Evolutionary conservation across 1,284 basidiomycete genomes (phyloP), one percentile per base, ranked within the genome.

Genomic region (Ustilago tritici): DNA sequence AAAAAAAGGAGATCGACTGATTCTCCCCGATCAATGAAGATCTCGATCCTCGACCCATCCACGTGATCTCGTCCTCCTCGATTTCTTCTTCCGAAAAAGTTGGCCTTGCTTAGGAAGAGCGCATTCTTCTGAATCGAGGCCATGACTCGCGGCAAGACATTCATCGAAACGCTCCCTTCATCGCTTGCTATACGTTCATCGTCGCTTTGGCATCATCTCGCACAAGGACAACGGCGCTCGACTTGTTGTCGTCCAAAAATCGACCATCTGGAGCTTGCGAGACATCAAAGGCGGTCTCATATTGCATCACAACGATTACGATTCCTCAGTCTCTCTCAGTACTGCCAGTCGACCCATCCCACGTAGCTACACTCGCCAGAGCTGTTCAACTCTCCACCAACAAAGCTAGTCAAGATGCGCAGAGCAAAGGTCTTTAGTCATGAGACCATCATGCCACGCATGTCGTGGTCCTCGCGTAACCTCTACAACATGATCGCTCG

Each of bases 401-500:
- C 23, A 63, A 15, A 53, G 28, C 34, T 56, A 11, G 56, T 63
- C 54, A 70, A 40, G 28, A 83, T 83, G 82, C 68, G 82, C 52
- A 83, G 81, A 74, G 79, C 81, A 14, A 82, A 76, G 36, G 71
- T 82, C 55, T 83, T 82, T 59, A 79, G 79, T 53, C 81, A 74
- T 52, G 81, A 83, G 69, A 72, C 79, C 58, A 62, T 82, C 65
- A 72, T 83, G 61, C 82, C 82, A 47, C 80, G 82, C 73, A 83
- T 83, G 79, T 82, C 81, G 50, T 98, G 95, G 95, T 89, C 89
- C 12, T 88, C 89, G 0, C 88, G 88, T 65, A 95, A 95, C 87
- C 88, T 95, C 15, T 95, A 91, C 89, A 93, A 93, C 87, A 88
- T 94, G 57, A 88, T 54, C 89, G 90, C 46, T 84, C 89, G 38